A percentile compares a stretch with the other conserved stretches of the same genome.
Conservation (phyloP, 192 early-diverging fungal genomes). For the Podila minutissima region DNA sequence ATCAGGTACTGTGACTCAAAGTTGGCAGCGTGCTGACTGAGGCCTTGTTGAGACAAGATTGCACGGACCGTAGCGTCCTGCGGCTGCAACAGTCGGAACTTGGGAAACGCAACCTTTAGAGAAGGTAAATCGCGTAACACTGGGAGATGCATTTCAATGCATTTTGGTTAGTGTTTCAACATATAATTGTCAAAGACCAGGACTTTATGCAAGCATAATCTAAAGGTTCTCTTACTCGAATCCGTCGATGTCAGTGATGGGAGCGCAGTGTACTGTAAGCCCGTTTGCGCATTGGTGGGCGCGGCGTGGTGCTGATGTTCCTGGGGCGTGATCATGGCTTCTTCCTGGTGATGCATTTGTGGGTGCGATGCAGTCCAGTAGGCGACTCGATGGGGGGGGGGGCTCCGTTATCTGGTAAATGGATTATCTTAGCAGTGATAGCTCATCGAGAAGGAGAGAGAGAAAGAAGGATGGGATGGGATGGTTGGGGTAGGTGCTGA, state of each 20-base stretch:
- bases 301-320: not conserved
- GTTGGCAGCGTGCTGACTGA: conserved; percentile 1
- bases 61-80: not conserved
- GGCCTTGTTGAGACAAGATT: not conserved
- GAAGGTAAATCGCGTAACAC: conserved; percentile 36
- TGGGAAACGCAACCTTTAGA: conserved; percentile 18
- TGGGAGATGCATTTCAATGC: not conserved
- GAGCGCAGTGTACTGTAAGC: conserved; percentile 36
- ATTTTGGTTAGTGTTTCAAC: not conserved
- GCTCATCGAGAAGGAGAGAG: no score
- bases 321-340: no score
- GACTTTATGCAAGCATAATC: not conserved
- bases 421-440: no score
- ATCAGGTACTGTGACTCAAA: conserved; percentile 25
- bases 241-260: conserved; percentile 25
- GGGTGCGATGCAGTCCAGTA: no score
- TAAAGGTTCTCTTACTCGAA: conserved; percentile 9
- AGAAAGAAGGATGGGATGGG: no score
- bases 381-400: no score
- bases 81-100: conserved; percentile 13
- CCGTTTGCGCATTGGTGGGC: conserved; percentile 18
- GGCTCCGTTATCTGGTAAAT: no score
- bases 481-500: no score
- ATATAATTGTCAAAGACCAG: not conserved
- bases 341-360: no score